Evolutionary conservation across 1,284 basidiomycete species (phyloP).

Genomic region (Xerocomus nothofagi): DNA sequence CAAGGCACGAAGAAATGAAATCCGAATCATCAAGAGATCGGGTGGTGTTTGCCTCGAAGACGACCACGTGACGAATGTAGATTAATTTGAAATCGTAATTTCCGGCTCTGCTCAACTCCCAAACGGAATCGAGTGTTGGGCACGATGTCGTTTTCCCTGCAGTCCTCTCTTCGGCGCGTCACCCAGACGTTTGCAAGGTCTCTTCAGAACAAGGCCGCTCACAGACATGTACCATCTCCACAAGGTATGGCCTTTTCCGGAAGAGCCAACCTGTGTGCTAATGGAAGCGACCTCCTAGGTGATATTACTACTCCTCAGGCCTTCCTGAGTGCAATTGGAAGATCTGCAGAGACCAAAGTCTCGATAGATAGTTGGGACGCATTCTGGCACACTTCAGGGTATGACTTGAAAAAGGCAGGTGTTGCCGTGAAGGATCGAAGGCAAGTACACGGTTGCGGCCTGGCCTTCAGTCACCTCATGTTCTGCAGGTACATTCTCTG

Average conservation of each 20-base stretch:
- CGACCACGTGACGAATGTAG: constrained; percentile 22
- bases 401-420: constrained; percentile 63
- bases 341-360: constrained; percentile 61
- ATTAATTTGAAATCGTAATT: constrained; percentile 4
- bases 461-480: constrained; percentile 5
- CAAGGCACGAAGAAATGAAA: too few relatives aligned
- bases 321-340: constrained; percentile 75
- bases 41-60: too few relatives aligned
- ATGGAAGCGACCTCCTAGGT: constrained; percentile 32
- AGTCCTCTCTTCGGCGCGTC: constrained; percentile 18
- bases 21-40: too few relatives aligned
- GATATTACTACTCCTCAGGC: constrained; percentile 50
- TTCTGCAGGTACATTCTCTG: constrained; percentile 70
- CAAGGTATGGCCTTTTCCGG: constrained; percentile 16
- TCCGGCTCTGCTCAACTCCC: background rate
- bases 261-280: constrained; percentile 3
- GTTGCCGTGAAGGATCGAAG: constrained; percentile 65
- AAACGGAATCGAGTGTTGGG: background rate
- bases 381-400: constrained; percentile 62
- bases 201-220: constrained; percentile 41
- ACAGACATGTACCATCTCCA: constrained; percentile 31
- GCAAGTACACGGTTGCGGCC: constrained; percentile 33
- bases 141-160: constrained; percentile 26
- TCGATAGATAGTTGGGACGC: constrained; percentile 61
- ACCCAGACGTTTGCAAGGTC: constrained; percentile 35